phyloP scores from a whole-genome alignment of 2,329 filamentous ascomycete genomes.

The Shiraia bambusicola region DNA sequence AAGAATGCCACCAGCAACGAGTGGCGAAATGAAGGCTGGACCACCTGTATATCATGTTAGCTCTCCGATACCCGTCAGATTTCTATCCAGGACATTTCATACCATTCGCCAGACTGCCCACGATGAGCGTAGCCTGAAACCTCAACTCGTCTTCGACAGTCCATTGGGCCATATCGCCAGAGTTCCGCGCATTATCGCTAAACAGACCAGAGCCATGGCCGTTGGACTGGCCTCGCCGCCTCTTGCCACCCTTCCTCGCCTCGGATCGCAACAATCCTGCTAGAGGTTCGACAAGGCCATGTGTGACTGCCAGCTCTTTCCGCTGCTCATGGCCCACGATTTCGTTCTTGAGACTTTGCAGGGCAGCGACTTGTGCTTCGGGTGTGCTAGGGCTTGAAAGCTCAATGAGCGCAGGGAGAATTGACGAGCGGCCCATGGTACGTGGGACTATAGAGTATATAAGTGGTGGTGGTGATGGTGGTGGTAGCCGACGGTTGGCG shows the following conservation, averaged over 20 bases:
- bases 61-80: slow-evolving; percentile 3
- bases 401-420: slow-evolving; percentile 42
- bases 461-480: slow-evolving; percentile 7
- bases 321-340: slow-evolving; percentile 83
- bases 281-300: slow-evolving; percentile 67
- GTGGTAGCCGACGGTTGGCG: not conserved
- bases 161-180: slow-evolving; percentile 36
- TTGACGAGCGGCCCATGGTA: slow-evolving; percentile 40
- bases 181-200: slow-evolving; percentile 6
- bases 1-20: slow-evolving; percentile 69
- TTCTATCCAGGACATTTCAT: slow-evolving; percentile 27
- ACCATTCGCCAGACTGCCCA: slow-evolving; percentile 85
- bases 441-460: slow-evolving; percentile 3
- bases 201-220: slow-evolving; percentile 13
- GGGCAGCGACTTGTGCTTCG: slow-evolving; percentile 53
- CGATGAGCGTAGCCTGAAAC: slow-evolving; percentile 79
- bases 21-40: slow-evolving; percentile 71
- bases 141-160: slow-evolving; percentile 67
- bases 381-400: slow-evolving; percentile 41
- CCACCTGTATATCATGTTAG: slow-evolving; percentile 61
- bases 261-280: slow-evolving; percentile 53
- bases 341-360: slow-evolving; percentile 82
- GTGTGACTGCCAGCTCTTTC: slow-evolving; percentile 75
- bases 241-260: slow-evolving; percentile 49
- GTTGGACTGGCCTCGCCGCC: slow-evolving; percentile 46